Evolutionary conservation across 2,329 filamentous ascomycete genomes (phyloP).

Genomic region (Zasmidium citrigriseum): DNA sequence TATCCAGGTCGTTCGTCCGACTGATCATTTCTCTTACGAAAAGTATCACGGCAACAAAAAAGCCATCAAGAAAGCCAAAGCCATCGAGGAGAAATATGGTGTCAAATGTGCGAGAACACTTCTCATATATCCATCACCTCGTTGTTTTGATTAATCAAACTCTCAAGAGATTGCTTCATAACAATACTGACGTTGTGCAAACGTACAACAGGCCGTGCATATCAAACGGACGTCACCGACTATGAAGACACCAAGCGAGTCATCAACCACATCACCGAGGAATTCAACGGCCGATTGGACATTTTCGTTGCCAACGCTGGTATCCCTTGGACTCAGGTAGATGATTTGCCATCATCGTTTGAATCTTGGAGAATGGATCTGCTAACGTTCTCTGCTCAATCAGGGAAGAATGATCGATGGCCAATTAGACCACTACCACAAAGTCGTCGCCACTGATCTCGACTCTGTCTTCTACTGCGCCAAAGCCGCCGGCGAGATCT

Average conservation of each 20-base stretch:
- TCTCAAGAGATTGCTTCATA: not conserved
- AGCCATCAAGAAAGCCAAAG: conserved; percentile 33
- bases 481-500: conserved; percentile 64
- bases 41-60: conserved; percentile 42
- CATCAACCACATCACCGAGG: conserved; percentile 60
- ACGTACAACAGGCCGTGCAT: conserved; percentile 45
- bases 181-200: conserved; percentile 48
- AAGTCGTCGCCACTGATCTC: conserved; percentile 70
- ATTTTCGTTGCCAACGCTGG: conserved; percentile 79
- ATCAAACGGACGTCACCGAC: conserved; percentile 62
- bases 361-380: no score
- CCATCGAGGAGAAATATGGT: conserved; percentile 35
- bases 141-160: not conserved
- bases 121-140: conserved; percentile 40
- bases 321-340: conserved; percentile 62
- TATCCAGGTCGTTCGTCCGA: no score
- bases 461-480: conserved; percentile 49
- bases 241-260: conserved; percentile 58
- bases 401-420: conserved; percentile 69
- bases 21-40: not conserved
- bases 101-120: conserved; percentile 37
- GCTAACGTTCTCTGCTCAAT: no score
- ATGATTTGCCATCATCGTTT: no score
- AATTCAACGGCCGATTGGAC: conserved; percentile 69
- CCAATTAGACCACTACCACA: conserved; percentile 62